Conservation (phyloP, 1,284 basidiomycete species). For the Ceratobasidium sp. region DNA sequence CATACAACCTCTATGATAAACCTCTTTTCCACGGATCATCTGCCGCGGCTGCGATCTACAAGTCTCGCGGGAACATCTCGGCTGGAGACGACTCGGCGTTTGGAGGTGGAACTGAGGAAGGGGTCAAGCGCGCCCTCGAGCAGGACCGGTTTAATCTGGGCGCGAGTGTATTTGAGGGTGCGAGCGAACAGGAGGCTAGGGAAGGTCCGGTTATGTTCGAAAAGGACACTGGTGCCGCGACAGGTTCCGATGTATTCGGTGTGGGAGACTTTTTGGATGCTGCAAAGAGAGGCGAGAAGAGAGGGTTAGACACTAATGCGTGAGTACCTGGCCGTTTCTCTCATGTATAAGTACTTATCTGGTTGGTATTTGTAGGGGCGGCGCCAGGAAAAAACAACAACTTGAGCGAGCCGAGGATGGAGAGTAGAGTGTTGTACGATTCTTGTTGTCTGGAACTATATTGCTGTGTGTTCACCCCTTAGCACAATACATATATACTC, state of each 20-base stretch:
- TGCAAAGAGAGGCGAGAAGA: slow-evolving; percentile 93
- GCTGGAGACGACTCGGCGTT: slow-evolving; percentile 90
- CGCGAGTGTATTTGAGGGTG: slow-evolving; percentile 92
- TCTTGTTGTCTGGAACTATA: slow-evolving; percentile 18
- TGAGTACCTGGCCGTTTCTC: slow-evolving; percentile 60
- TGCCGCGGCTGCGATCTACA: slow-evolving; percentile 98
- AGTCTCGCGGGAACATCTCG: slow-evolving; percentile 85
- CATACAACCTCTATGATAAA: slow-evolving; percentile 93
- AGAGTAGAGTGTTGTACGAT: slow-evolving; percentile 21
- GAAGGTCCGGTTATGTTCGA: slow-evolving; percentile 99
- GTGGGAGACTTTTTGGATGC: slow-evolving; percentile 97
- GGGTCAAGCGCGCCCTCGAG: slow-evolving; percentile 87
- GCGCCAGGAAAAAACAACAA: slow-evolving; percentile 78
- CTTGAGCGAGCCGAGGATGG: slow-evolving; percentile 69
- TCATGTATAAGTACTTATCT: background rate
- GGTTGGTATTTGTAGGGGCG: slow-evolving; percentile 60
- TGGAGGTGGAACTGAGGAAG: slow-evolving; percentile 94
- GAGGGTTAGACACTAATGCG: slow-evolving; percentile 83
- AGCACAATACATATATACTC: slow-evolving; percentile 29
- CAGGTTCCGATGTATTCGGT: slow-evolving; percentile 90
- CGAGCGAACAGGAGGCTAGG: slow-evolving; percentile 81
- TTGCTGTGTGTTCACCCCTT: slow-evolving; percentile 16
- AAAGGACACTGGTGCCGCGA: slow-evolving; percentile 76
- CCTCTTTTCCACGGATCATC: slow-evolving; percentile 96
- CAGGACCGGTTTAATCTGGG: slow-evolving; percentile 96